phyloP scores from a whole-genome alignment of 805 yeast genomes.

The Kodamaea kakaduensis region DNA sequence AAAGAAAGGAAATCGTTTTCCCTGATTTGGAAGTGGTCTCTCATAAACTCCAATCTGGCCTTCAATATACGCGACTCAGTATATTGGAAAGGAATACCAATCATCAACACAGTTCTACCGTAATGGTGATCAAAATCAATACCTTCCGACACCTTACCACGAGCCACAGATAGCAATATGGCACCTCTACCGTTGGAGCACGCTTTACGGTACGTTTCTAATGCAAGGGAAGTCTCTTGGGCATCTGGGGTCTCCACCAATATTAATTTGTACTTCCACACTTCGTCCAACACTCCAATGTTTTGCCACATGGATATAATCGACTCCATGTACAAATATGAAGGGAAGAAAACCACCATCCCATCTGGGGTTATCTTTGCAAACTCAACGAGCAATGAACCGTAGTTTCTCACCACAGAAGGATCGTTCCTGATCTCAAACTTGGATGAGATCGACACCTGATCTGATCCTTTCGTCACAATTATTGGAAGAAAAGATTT shows the following conservation, averaged over 20 bases:
- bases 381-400: constrained; percentile 86
- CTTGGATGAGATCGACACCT: constrained; percentile 92
- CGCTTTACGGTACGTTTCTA: constrained; percentile 93
- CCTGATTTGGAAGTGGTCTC: constrained; percentile 88
- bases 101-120: constrained; percentile 96
- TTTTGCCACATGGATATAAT: constrained; percentile 98
- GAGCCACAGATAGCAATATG: constrained; percentile 90
- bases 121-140: constrained; percentile 98
- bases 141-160: constrained; percentile 98
- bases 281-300: constrained; percentile 97
- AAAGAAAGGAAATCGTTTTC: constrained; percentile 94
- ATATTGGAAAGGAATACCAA: constrained; percentile 98
- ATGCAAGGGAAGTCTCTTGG: constrained; percentile 92
- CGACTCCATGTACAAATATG: constrained; percentile 95
- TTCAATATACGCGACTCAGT: constrained; percentile 95
- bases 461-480: constrained; percentile 97
- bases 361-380: constrained; percentile 98
- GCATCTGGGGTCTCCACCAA: constrained; percentile 98
- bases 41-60: constrained; percentile 87
- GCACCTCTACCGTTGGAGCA: constrained; percentile 98
- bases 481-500: constrained; percentile 92
- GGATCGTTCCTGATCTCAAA: constrained; percentile 98
- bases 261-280: constrained; percentile 94
- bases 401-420: constrained; percentile 94
- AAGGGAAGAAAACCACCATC: constrained; percentile 94